These are phyloP conservation scores for Phytophthora megakarya DNA, from an alignment of 352 stramenopile genomes.

Conservation along the genomic window DNA sequence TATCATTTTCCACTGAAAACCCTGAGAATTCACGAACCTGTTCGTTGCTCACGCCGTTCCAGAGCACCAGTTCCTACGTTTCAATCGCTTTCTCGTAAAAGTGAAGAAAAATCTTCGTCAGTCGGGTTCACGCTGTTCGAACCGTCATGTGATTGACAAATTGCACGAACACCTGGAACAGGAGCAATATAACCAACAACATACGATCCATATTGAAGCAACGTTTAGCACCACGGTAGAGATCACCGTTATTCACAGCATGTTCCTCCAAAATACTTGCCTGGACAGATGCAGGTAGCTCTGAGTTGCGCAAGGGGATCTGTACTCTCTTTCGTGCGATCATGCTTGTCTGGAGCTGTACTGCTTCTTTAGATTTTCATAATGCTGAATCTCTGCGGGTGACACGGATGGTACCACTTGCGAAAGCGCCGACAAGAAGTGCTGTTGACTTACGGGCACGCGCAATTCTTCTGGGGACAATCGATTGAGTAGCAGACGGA, in stretches of 20 bases:
- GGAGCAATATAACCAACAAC: slow-evolving; percentile 9
- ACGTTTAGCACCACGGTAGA: slow-evolving; percentile 16
- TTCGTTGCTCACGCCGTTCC: no score
- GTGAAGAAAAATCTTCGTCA: no score
- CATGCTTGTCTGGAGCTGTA: slow-evolving; percentile 74
- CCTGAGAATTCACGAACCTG: no score
- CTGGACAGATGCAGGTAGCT: slow-evolving; percentile 12
- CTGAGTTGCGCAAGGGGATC: slow-evolving; percentile 1
- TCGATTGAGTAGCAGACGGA: slow-evolving; percentile 67
- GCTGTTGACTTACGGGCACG: slow-evolving; percentile 54
- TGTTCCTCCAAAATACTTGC: slow-evolving; percentile 5
- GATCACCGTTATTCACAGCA: neutral
- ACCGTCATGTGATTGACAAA: slow-evolving; percentile 9
- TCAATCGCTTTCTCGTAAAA: no score
- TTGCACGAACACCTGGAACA: slow-evolving; percentile 21
- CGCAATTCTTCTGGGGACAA: slow-evolving; percentile 64
- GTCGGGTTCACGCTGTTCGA: slow-evolving; percentile 23
- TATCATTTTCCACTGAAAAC: no score
- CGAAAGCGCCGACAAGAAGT: slow-evolving; percentile 65
- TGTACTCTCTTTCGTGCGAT: slow-evolving; percentile 8
- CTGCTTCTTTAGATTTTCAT: slow-evolving; percentile 86
- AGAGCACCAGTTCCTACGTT: no score
- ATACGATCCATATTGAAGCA: slow-evolving; percentile 19
- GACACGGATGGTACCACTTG: slow-evolving; percentile 87
- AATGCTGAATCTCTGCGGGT: slow-evolving; percentile 82